phyloP scores from a whole-genome alignment of 805 yeast species.

The Sugiyamaella smithiae region DNA sequence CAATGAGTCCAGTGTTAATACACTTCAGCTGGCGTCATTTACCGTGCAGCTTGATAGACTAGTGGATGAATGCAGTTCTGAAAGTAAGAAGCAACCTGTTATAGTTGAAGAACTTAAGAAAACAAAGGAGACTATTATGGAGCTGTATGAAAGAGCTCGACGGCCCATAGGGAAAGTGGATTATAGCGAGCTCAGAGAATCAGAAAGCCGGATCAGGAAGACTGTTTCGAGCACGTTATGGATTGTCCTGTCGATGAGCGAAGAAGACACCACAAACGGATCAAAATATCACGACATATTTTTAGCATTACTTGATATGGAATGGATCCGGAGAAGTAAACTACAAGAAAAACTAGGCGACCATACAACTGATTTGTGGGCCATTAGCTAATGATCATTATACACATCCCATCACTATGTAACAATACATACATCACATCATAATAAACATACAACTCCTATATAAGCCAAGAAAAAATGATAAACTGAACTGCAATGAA shows the following conservation, averaged over 20 bases:
- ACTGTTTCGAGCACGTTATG: conserved; percentile 17
- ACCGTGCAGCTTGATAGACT: conserved; percentile 31
- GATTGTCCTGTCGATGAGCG: conserved; percentile 15
- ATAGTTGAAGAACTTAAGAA: conserved; percentile 3
- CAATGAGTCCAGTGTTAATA: conserved; percentile 28
- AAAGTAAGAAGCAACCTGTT: neutral
- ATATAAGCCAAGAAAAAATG: neutral
- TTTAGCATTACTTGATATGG: conserved; percentile 27
- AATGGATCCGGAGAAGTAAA: conserved; percentile 28
- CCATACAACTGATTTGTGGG: neutral
- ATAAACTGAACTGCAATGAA: neutral
- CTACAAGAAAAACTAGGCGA: conserved; percentile 10
- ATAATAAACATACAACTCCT: neutral
- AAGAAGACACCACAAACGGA: neutral
- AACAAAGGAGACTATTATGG: conserved; percentile 12
- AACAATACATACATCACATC: conserved; percentile 3
- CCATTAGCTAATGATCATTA: neutral
- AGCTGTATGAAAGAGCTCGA: conserved; percentile 19
- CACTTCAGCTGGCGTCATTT: conserved; percentile 34
- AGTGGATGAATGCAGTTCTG: conserved; percentile 11
- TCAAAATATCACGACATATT: conserved; percentile 6
- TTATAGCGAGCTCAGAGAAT: neutral
- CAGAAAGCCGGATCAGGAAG: conserved; percentile 9
- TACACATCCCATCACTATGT: conserved; percentile 2
- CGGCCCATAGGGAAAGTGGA: neutral